Conservation (phyloP, 805 yeast species). For the Ogataea trehalophila region DNA sequence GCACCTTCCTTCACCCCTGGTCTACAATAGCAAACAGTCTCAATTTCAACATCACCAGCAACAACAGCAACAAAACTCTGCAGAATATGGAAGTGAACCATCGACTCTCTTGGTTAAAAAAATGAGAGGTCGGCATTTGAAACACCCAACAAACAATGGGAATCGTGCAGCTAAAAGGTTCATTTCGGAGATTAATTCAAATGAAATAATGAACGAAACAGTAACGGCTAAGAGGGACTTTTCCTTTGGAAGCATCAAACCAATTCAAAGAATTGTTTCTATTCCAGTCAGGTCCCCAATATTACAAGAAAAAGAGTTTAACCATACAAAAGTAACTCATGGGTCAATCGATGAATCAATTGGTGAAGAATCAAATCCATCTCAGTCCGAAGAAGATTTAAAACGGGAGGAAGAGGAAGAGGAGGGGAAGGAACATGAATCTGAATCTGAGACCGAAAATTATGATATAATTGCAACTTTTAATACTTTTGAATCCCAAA, state of each 20-base stretch:
- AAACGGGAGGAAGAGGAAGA: slow-evolving; percentile 4
- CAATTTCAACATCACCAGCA: no score
- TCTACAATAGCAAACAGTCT: no score
- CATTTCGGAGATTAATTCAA: slow-evolving; percentile 14
- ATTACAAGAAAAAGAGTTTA: slow-evolving; percentile 11
- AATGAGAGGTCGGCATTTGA: neutral
- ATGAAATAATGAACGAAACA: slow-evolving; percentile 4
- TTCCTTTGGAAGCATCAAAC: slow-evolving; percentile 18
- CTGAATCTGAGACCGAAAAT: neutral
- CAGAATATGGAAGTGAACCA: neutral
- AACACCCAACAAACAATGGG: neutral
- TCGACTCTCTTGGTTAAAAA: slow-evolving; percentile 5
- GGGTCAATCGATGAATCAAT: slow-evolving; percentile 3
- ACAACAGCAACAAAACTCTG: neutral
- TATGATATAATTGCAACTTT: slow-evolving; percentile 3
- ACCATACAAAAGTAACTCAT: slow-evolving; percentile 5
- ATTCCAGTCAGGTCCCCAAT: slow-evolving; percentile 21
- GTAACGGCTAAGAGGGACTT: slow-evolving; percentile 5
- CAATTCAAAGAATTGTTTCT: slow-evolving; percentile 27
- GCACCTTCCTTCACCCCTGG: slow-evolving; percentile 22
- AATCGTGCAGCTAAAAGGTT: slow-evolving; percentile 3
- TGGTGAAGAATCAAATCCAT: neutral
- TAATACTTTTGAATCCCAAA: slow-evolving; percentile 9
- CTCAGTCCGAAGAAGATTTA: no score
- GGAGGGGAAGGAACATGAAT: no score